Evolutionary conservation across 768 basidiomycete species (phyloP), one percentile per base, ranked within the genome.

Genomic region (Lyophyllum atratum): DNA sequence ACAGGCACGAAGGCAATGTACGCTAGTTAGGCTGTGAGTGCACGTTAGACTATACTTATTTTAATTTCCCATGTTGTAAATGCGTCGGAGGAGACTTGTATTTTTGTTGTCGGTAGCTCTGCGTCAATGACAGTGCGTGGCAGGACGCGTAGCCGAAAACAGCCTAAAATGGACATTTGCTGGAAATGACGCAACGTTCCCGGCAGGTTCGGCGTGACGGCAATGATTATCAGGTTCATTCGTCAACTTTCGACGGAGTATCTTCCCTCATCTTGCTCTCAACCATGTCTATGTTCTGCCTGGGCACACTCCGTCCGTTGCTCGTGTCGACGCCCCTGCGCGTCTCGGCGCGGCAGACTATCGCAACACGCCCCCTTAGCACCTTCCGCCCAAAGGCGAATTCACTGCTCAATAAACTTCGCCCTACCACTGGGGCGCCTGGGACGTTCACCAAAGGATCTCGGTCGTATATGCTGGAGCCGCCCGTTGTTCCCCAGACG

Each of bases 401-500:
- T 40, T 65, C 70, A 49, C 55, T 68, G 2, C 50, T 73, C 46
- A 71, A 64, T 54, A 73, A 71, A 52, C 54, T 37, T 37, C 34
- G 44, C 11, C 24, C 39, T 68, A 68, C 46, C 53, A 22, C 57
- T 29, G 61, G 64, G 55, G 63, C 66, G 4, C 59, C 68, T 3
- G 55, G 62, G 43, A 56, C 61, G 15, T 68, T 69, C 43, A 60
- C 56, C 44, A 67, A 62, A 50, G 67, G 67, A 31, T 73, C 80
- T 29, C 77, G 87, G n/a, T 69, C 78, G 11, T 70, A 85, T 22
- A 71, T 78, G 54, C 84, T 83, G 3, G 82, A 85, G 55, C 72
- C 64, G 6, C 63, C 66, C 3, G 66, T 74, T 14, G 62, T 70
- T 8, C 74, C 74, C 52, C 65, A 70, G 33, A 55, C 63, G n/a